These are phyloP conservation scores for thale cress (Arabidopsis thaliana) DNA, from an alignment of 345 rosid species.

Conservation along the genomic window TAIR10.1 NC_003074.8:15795501-15796000, in stretches of 20 bases:
- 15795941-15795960: too few relatives aligned
- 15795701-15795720: background rate
- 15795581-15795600: conserved; percentile 17
- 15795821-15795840: conserved; percentile 29
- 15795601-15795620: conserved; percentile 19
- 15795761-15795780: conserved; percentile 12
- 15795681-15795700: background rate
- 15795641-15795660: background rate
- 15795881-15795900: too few relatives aligned
- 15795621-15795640: background rate
- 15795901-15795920: too few relatives aligned
- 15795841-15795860: too few relatives aligned
- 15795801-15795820: conserved; percentile 30
- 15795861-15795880: too few relatives aligned
- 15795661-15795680: conserved; percentile 35
- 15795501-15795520: background rate
- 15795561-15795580: conserved; percentile 21
- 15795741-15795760: background rate
- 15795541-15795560: conserved; percentile 14
- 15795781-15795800: conserved; percentile 9
- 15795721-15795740: background rate
- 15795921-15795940: too few relatives aligned
- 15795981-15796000: too few relatives aligned
- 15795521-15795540: background rate
- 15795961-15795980: too few relatives aligned